Conservation (phyloP, 1,284 basidiomycete genomes). For the Jaminaea rosea region DNA sequence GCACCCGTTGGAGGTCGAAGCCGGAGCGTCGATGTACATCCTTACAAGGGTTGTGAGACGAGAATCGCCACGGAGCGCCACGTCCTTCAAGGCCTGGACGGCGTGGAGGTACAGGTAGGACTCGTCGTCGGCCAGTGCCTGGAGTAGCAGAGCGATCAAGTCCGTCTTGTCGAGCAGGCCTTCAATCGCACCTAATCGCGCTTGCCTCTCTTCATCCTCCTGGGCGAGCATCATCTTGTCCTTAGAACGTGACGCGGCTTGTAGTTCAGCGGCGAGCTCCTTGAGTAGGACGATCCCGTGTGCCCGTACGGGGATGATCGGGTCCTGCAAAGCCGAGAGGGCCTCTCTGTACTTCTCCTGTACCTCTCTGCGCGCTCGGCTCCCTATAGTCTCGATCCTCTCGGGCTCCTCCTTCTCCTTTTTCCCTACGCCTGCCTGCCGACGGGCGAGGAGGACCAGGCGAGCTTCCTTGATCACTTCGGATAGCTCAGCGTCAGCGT, state of each 20-base stretch:
- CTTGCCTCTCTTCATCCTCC: too few species aligned
- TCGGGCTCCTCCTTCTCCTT: not conserved
- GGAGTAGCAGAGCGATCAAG: conserved; percentile 57
- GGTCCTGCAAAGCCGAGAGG: conserved; percentile 77
- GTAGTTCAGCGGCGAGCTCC: conserved; percentile 23
- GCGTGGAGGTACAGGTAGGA: conserved; percentile 91
- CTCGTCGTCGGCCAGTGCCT: conserved; percentile 80
- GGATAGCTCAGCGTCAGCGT: conserved; percentile 45
- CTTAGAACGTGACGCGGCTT: too few species aligned
- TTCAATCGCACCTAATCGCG: too few species aligned
- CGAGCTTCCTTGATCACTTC: conserved; percentile 65
- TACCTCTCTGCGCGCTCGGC: conserved; percentile 34
- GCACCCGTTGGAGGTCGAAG: too few species aligned
- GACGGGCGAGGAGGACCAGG: conserved; percentile 67
- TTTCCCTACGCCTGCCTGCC: not conserved
- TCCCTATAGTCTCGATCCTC: not conserved
- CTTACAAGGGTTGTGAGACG: too few species aligned
- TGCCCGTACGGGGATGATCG: conserved; percentile 85
- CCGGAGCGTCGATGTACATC: too few species aligned
- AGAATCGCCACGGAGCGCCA: conserved; percentile 31
- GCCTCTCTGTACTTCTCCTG: conserved; percentile 65
- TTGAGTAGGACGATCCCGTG: conserved; percentile 57
- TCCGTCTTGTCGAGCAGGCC: too few species aligned
- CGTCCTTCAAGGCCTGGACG: conserved; percentile 70
- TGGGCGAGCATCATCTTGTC: too few species aligned